Evolutionary conservation across 495 filamentous ascomycete species (phyloP), one percentile per base, ranked within the genome.

Genomic region (Chaetomium cochliodes): DNA sequence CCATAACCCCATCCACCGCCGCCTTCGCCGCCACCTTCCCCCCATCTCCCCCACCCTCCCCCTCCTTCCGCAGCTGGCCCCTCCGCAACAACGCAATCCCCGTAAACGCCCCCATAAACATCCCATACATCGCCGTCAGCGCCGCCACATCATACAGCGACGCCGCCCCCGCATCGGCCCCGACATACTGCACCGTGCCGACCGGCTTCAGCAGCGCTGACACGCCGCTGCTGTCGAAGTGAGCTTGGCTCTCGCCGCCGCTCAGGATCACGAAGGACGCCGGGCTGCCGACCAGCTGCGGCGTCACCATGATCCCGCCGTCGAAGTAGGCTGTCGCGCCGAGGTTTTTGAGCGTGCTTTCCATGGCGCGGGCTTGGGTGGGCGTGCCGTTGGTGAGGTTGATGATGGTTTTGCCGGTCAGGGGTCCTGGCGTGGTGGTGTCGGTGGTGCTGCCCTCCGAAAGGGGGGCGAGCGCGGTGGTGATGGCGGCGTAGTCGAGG

Each of bases 321-420:
- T 69, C 67, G 18, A 62, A 58, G 47, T 69, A 69, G 46, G 26
- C 39, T 1, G 16, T 12, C 3, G 53, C 58, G 37, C 67, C 58
- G n/a, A 52, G 51, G 7, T 2, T 2, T n/a, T 42, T 50, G 33
- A 62, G 15, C 16, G 25, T 9, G 3, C 44, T 9, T 1, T 23
- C 51, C 46, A 60, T 62, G 20, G 57, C 50, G 46, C 51, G 58
- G 1, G 67, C 58, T 25, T 69, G 50, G 42, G 12, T 15, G n/a
- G 69, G 65, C 11, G 68, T 65, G 47, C 63, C 67, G 63, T 69
- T 69, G 67, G 67, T 69, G 25, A 69, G n/a, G 63, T 69, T 69
- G 60, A 69, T 63, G 20, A 70, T 65, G 2, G 66, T 69, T 15
- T 69, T 65, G 46, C 49, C 60, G 25, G 53, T 53, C 8, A 60